Evolutionary conservation across 1,284 basidiomycete genomes (phyloP), one percentile per base, ranked within the genome.

Genomic region (Trametes polyzona): DNA sequence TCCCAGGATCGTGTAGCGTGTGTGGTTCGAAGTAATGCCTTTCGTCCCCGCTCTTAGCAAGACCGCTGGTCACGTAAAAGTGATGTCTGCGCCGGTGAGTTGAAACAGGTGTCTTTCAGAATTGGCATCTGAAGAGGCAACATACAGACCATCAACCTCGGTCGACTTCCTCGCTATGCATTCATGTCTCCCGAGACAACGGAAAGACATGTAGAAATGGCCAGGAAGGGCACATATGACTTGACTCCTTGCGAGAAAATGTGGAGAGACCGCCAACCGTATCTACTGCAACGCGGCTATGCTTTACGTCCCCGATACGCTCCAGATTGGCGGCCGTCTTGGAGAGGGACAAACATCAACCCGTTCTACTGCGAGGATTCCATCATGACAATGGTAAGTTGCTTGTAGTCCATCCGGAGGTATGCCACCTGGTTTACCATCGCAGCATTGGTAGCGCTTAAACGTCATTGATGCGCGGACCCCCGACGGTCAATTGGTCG

Each of bases 391-490:
- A 23, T 8, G 16, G 57, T 54, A 42, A 36, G 57, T 17, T 23
- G 7, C 17, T 7, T 19, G 4, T 23, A 4, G 3, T 47, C 24
- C 30, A 1, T 37, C 5, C 3, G 17, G 10, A 8, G 36, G 7
- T 10, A 9, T 17, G 11, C 35, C n/a, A 17, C 4, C 6, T 4
- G 16, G 6, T 5, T 2, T 5, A 19, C 4, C 4, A 17, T 17
- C 35, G 3, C 21, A 7, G 17, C 7, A 16, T 5, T 24, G 32
- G 9, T n/a, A 61, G 63, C 35, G 40, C 0, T 32, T 21, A n/a
- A 2, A 56, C 8, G 43, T 65, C 10, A 52, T 71, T 10, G 71
- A 72, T 41, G 69, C 70, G 9, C 55, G 60, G 10, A 37, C 36
- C 1, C 27, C 35, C 3, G 65, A 69, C 29, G 55, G 55, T 0